Base-by-base conservation (phyloP, 2,329 filamentous ascomycete genomes). In the Neobulgaria alba region DNA sequence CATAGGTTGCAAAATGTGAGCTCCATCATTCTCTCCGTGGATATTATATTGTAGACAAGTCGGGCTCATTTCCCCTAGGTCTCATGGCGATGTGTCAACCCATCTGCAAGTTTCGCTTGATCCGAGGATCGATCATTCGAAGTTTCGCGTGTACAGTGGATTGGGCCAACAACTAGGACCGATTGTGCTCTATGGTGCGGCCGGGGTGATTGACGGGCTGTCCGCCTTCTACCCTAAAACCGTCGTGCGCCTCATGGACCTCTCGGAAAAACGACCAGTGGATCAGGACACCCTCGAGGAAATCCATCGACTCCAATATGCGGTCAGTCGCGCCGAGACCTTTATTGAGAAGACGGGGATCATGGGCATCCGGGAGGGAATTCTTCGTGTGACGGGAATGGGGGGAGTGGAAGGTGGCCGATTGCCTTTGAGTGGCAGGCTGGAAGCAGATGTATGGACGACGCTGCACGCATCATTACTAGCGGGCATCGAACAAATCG, bases 1-100 rank as follows among this genome's bases (percentile, higher is more conserved):
- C 43, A 75, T 81, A 9, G 77, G 77, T 30, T 78, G 73, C 60
- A 82, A 82, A 60, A 72, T 82, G 55, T n/a, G n/a, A n/a, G n/a
- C n/a, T n/a, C n/a, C n/a, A n/a, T n/a, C n/a, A n/a, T n/a, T n/a
- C n/a, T n/a, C n/a, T n/a, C n/a, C n/a, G n/a, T n/a, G n/a, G n/a
- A n/a, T n/a, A n/a, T n/a, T n/a, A n/a, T n/a, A n/a, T n/a, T n/a
- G n/a, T n/a, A n/a, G n/a, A n/a, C n/a, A n/a, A n/a, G n/a, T n/a
- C n/a, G n/a, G n/a, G n/a, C n/a, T n/a, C n/a, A n/a, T n/a, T n/a
- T n/a, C n/a, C n/a, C n/a, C n/a, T n/a, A n/a, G n/a, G n/a, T 80
- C 75, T 1, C 77, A 82, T 57, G 76, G 75, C 36, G 73, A 79
- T 55, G 68, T 80, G 33, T 77, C 75, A 15, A 67, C 72, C 51